phyloP scores from a whole-genome alignment of 1,284 basidiomycete species.

The Cutaneotrichosporon daszewskae region DNA sequence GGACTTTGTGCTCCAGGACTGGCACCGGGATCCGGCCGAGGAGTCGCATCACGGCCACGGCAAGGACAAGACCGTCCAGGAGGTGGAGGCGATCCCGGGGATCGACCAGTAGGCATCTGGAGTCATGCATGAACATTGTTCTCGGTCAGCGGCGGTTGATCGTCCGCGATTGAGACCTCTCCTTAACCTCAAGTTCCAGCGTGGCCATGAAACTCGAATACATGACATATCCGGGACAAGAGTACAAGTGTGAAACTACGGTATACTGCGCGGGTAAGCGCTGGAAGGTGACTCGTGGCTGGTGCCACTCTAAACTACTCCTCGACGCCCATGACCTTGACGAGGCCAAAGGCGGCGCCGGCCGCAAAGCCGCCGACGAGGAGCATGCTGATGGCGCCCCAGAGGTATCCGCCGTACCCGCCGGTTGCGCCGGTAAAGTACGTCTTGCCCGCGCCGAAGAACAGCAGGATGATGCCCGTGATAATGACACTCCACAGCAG shows the following conservation, averaged over 20 bases:
- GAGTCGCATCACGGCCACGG: background rate
- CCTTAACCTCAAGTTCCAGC: no score
- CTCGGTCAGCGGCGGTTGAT: no score
- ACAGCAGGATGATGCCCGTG: conserved; percentile 74
- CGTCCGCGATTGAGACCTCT: no score
- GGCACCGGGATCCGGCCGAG: conserved; percentile 11
- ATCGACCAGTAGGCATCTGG: conserved; percentile 6
- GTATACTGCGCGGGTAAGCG: no score
- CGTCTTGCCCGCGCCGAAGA: conserved; percentile 86
- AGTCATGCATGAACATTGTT: no score
- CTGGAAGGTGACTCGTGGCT: no score
- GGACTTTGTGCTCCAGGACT: conserved; percentile 23
- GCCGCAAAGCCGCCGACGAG: conserved; percentile 82
- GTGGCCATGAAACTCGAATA: no score
- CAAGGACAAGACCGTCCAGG: no score
- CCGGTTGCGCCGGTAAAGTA: conserved; percentile 72
- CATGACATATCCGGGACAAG: no score
- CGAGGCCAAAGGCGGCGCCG: conserved; percentile 79
- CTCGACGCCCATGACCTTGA: conserved; percentile 62
- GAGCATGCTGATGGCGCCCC: conserved; percentile 84
- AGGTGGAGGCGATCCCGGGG: conserved; percentile 8
- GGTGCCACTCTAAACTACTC: conserved; percentile 24
- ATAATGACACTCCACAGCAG: conserved; percentile 52
- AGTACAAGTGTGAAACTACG: no score
- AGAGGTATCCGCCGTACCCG: conserved; percentile 58